phyloP scores from a whole-genome alignment of 768 basidiomycete species.

The Mrakia hoshinonis region DNA sequence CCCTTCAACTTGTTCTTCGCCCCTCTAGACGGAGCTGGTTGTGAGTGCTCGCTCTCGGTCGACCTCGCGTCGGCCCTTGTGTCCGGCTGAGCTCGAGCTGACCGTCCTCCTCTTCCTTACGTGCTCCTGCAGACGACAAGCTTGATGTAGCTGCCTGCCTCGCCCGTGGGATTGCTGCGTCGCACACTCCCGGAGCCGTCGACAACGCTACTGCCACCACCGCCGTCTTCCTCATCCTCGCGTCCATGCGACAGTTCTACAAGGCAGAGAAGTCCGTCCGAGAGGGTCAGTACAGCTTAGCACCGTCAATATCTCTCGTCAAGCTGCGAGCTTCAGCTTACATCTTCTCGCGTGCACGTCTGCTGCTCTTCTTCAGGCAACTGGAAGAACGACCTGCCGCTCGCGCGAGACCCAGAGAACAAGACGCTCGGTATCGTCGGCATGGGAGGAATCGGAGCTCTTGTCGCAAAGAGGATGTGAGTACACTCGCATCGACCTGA shows the following conservation, averaged over 20 bases:
- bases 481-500: slow-evolving; percentile 37
- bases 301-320: not conserved
- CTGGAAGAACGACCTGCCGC: slow-evolving; percentile 35
- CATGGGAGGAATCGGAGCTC: slow-evolving; percentile 43
- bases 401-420: slow-evolving; percentile 39
- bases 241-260: slow-evolving; percentile 65
- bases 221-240: slow-evolving; percentile 71
- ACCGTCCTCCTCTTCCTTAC: not conserved
- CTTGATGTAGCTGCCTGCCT: slow-evolving; percentile 70
- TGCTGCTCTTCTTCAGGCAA: slow-evolving; percentile 30
- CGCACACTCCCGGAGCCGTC: slow-evolving; percentile 83
- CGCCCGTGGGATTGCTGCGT: slow-evolving; percentile 61
- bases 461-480: slow-evolving; percentile 44
- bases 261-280: slow-evolving; percentile 50
- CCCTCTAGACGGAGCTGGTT: not conserved
- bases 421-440: slow-evolving; percentile 42
- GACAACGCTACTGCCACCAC: slow-evolving; percentile 87
- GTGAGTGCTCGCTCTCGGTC: not conserved
- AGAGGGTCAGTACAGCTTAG: slow-evolving; percentile 6
- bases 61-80: too few relatives aligned
- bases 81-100: not conserved
- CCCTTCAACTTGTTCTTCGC: not conserved
- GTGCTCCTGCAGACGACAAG: slow-evolving; percentile 86
- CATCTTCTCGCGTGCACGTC: not conserved
- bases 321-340: not conserved